phyloP scores from a whole-genome alignment of 768 basidiomycete genomes.

The Vararia minispora region DNA sequence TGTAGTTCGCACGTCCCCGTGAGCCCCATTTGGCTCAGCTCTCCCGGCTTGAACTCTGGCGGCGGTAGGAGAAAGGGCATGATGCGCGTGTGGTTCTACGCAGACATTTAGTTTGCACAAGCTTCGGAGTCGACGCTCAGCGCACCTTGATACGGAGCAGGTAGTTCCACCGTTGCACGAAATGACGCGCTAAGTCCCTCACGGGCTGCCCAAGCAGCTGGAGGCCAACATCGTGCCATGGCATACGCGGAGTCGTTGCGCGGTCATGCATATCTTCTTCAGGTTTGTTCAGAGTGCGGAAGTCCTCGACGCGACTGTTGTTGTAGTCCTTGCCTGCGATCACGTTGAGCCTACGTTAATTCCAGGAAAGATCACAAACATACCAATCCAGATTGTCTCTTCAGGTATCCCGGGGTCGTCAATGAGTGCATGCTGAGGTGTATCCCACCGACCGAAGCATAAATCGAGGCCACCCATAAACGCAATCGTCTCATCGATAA shows the following conservation, averaged over 20 bases:
- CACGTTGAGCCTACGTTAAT: neutral
- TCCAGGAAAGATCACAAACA: conserved; percentile 5
- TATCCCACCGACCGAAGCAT: conserved; percentile 96
- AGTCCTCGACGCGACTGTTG: conserved; percentile 82
- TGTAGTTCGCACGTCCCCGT: conserved; percentile 97
- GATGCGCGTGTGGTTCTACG: conserved; percentile 75
- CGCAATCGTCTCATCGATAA: conserved; percentile 92
- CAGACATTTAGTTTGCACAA: neutral
- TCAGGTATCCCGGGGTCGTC: conserved; percentile 69
- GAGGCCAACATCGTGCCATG: conserved; percentile 97
- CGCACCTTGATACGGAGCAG: conserved; percentile 83
- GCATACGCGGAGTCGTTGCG: conserved; percentile 83
- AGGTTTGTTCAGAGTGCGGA: conserved; percentile 77
- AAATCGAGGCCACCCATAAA: conserved; percentile 98
- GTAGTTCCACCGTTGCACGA: conserved; percentile 93
- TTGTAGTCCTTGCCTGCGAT: conserved; percentile 83
- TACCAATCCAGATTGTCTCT: conserved; percentile 81
- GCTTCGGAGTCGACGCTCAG: neutral
- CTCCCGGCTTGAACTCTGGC: conserved; percentile 77
- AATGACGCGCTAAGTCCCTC: conserved; percentile 88
- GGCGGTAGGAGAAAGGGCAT: conserved; percentile 95
- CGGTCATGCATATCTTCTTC: conserved; percentile 95
- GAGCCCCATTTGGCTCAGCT: conserved; percentile 68
- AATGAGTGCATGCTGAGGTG: conserved; percentile 81
- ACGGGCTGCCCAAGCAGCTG: conserved; percentile 97